These are phyloP conservation scores for Primulina eburnea DNA, from an alignment of 257 asterid species.

Conservation along the genomic window DNA sequence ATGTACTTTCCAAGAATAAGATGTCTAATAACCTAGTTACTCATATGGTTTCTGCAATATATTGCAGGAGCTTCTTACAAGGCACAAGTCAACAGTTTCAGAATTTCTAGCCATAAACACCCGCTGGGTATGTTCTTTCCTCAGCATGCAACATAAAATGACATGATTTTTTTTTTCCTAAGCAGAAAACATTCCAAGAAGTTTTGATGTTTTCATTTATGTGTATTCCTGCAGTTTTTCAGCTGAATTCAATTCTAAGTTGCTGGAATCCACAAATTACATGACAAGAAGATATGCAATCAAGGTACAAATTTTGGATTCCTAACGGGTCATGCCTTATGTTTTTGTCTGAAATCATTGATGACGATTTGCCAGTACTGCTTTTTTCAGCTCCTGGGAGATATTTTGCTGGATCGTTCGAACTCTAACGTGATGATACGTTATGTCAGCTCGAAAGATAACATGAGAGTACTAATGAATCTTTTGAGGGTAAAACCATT, in stretches of 20 bases:
- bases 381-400: conserved; percentile 72
- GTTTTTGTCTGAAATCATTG: background rate
- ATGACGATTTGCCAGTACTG: background rate
- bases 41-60: conserved; percentile 23
- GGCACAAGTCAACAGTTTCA: conserved; percentile 90
- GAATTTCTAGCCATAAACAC: conserved; percentile 64
- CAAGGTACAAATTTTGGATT: conserved; percentile 49
- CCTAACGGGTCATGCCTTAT: conserved; percentile 1
- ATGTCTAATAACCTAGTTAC: conserved; percentile 4
- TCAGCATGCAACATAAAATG: background rate
- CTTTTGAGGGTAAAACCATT: conserved; percentile 62
- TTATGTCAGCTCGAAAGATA: conserved; percentile 70
- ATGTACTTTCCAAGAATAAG: background rate
- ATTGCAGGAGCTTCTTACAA: conserved; percentile 79
- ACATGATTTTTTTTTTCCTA: background rate
- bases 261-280: conserved; percentile 82
- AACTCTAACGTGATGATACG: conserved; percentile 74
- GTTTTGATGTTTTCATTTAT: conserved; percentile 4
- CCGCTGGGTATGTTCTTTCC: conserved; percentile 58
- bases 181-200: background rate
- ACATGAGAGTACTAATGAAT: conserved; percentile 77
- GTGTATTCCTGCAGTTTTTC: conserved; percentile 56
- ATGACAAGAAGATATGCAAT: conserved; percentile 81
- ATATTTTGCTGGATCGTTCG: conserved; percentile 81
- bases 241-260: conserved; percentile 76